Conservation (phyloP, 129 eudicot species). For the Pulicaria dysenterica region DNA sequence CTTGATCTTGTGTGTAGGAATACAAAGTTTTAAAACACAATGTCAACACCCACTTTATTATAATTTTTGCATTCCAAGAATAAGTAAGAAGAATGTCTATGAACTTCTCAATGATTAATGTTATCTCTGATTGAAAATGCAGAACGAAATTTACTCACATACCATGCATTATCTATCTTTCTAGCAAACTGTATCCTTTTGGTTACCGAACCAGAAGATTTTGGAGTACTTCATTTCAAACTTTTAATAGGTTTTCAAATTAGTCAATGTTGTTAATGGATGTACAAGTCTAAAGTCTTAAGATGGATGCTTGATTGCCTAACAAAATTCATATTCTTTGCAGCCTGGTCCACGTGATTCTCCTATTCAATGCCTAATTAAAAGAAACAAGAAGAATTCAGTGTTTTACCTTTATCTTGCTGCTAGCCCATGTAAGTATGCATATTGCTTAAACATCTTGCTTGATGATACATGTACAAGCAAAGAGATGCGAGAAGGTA, state of each 20-base stretch:
- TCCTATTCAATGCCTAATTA: conserved; percentile 74
- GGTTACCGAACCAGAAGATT: background rate
- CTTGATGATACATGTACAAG: background rate
- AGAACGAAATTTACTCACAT: too few relatives aligned
- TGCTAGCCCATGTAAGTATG: conserved; percentile 64
- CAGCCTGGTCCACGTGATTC: conserved; percentile 83
- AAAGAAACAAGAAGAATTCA: conserved; percentile 72
- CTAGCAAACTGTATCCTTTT: background rate
- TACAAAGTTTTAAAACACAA: background rate
- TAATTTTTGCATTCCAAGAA: background rate
- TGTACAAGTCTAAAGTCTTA: background rate
- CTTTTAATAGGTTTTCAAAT: background rate
- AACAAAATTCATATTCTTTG: conserved; percentile 16
- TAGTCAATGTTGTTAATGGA: background rate
- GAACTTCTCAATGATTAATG: too few relatives aligned
- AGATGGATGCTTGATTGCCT: background rate
- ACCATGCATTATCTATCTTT: background rate
- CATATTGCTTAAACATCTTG: background rate
- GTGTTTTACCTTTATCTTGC: conserved; percentile 75
- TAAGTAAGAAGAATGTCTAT: too few relatives aligned
- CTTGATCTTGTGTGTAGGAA: too few relatives aligned
- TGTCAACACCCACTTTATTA: background rate
- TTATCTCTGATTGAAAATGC: too few relatives aligned
- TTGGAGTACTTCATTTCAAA: background rate
- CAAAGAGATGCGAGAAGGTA: conserved; percentile 1